These are phyloP conservation scores for Aspergillus novoparasiticus DNA, from an alignment of 2,329 filamentous ascomycete genomes.

Conservation along the genomic window DNA sequence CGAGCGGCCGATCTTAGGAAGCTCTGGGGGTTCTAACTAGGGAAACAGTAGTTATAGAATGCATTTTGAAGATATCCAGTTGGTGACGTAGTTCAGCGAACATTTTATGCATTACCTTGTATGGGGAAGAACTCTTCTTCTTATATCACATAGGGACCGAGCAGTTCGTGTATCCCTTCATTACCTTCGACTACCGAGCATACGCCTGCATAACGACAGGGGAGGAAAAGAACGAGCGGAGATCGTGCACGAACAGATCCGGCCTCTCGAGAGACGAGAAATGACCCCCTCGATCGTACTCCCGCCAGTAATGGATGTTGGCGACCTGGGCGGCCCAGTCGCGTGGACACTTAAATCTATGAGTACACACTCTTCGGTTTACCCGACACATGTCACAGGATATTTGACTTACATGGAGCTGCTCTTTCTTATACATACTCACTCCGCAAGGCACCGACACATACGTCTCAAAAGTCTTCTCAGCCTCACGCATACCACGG, in stretches of 20 bases:
- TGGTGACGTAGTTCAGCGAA: not conserved
- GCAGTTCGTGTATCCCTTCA: too few relatives aligned
- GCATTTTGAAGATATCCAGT: not conserved
- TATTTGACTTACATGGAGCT: not conserved
- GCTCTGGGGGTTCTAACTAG: not conserved
- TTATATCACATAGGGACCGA: too few relatives aligned
- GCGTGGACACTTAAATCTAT: not conserved
- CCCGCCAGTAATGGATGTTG: not conserved
- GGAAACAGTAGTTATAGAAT: not conserved
- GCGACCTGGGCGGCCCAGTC: not conserved
- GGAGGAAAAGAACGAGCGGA: not conserved
- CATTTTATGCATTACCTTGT: not conserved
- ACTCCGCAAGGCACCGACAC: not conserved
- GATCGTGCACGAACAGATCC: not conserved
- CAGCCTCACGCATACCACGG: not conserved
- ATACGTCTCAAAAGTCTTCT: not conserved
- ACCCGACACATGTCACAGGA: fast-evolving
- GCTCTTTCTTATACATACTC: not conserved
- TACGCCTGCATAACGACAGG: not conserved
- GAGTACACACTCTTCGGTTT: not conserved
- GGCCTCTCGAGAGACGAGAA: not conserved
- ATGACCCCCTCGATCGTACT: not conserved
- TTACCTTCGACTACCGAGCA: not conserved
- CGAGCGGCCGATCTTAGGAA: not conserved
- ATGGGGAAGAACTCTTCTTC: too few relatives aligned